Percentiles rank a stretch among this genome's conserved stretches.
Conservation (phyloP, 1,139 yeast genomes). For the Nadsonia starkeyi-henricii region DNA sequence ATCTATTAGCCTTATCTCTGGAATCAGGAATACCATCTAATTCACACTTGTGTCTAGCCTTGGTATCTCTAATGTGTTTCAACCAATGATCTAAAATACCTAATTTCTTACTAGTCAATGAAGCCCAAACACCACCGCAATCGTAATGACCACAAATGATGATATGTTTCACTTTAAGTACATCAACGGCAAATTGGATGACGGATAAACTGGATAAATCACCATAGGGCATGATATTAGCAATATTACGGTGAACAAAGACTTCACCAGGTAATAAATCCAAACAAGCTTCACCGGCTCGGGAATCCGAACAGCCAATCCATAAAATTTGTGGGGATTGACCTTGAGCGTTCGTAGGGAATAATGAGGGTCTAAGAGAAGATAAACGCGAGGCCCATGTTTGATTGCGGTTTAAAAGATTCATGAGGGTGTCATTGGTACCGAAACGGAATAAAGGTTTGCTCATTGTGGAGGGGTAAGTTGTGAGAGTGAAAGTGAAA, state of each 20-base stretch:
- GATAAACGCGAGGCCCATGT: constrained; percentile 51
- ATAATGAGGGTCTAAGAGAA: constrained; percentile 46
- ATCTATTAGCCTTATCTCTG: constrained; percentile 42
- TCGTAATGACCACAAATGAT: constrained; percentile 96
- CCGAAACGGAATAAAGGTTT: constrained; percentile 18
- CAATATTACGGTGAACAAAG: constrained; percentile 87
- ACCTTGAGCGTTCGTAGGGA: constrained; percentile 63
- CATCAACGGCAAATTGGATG: constrained; percentile 82
- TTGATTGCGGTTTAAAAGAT: constrained; percentile 54
- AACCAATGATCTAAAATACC: constrained; percentile 73
- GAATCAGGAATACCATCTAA: constrained; percentile 25
- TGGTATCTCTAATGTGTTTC: constrained; percentile 55
- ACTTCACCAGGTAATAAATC: constrained; percentile 81
- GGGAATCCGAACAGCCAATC: constrained; percentile 93
- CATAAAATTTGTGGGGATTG: constrained; percentile 89
- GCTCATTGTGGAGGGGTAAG: neutral
- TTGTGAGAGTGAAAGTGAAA: too few relatives aligned
- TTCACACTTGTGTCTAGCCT: constrained; percentile 38
- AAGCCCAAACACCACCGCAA: constrained; percentile 93
- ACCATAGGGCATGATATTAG: constrained; percentile 59
- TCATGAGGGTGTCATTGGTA: constrained; percentile 29
- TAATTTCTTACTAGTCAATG: constrained; percentile 54
- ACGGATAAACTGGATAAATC: constrained; percentile 75
- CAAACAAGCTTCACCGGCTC: constrained; percentile 70
- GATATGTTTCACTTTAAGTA: constrained; percentile 66